Evolutionary conservation across 2,329 filamentous ascomycete species (phyloP).

Genomic region (Microascus cirrosus): DNA sequence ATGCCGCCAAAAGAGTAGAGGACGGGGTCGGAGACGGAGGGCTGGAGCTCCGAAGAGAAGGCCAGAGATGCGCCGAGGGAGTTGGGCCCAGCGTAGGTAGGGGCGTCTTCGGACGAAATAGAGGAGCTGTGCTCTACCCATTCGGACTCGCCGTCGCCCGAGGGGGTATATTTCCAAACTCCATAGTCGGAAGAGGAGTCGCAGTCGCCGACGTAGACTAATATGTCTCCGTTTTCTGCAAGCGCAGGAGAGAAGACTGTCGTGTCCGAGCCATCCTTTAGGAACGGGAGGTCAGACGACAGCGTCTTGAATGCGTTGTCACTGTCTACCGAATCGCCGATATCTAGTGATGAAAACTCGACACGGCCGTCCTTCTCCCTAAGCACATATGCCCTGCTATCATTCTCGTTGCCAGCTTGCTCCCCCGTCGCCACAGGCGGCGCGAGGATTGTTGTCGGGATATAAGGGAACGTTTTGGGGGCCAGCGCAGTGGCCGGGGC

Average conservation of each 20-base stretch:
- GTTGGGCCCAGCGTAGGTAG: conserved; percentile 22
- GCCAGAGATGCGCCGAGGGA: conserved; percentile 48
- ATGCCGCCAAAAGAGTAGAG: conserved; percentile 82
- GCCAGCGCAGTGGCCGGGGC: conserved; percentile 8
- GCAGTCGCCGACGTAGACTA: conserved; percentile 68
- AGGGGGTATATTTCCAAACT: conserved; percentile 58
- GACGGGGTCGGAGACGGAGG: conserved; percentile 37
- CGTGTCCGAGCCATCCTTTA: conserved; percentile 30
- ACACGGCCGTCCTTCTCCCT: conserved; percentile 32
- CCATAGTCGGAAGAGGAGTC: conserved; percentile 35
- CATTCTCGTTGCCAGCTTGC: conserved; percentile 24
- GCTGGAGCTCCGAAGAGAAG: conserved; percentile 53
- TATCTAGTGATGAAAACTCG: conserved; percentile 53
- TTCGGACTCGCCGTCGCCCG: conserved; percentile 29
- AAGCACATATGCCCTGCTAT: conserved; percentile 56
- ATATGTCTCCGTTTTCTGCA: conserved; percentile 56
- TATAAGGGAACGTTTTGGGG: conserved; percentile 55
- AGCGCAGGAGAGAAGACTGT: conserved; percentile 58
- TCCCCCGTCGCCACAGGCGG: conserved; percentile 31
- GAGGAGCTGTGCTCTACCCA: conserved; percentile 22
- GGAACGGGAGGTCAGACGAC: conserved; percentile 51
- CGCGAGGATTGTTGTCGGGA: conserved; percentile 62
- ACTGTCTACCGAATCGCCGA: conserved; percentile 32
- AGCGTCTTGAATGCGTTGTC: conserved; percentile 31
- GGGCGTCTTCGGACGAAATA: conserved; percentile 6